phyloP scores from a whole-genome alignment of 2,329 filamentous ascomycete species.

The Epichloe uncinata region DNA sequence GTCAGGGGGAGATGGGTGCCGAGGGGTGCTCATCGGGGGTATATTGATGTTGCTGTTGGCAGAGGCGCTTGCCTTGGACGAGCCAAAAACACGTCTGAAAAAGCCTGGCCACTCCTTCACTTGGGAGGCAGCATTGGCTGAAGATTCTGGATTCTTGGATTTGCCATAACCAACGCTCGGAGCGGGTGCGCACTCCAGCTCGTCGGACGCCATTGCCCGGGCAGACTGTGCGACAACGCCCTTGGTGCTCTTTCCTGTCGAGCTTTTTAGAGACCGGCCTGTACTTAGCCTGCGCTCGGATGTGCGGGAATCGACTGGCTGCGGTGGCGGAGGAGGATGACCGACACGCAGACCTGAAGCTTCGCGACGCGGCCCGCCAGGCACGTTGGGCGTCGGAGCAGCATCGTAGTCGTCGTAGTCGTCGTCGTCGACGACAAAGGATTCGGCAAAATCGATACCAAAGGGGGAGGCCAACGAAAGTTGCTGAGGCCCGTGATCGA shows the following conservation, averaged over 20 bases:
- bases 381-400: conserved; percentile 75
- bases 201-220: conserved; percentile 19
- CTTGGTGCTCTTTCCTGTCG: conserved; percentile 21
- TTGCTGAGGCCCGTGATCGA: conserved; percentile 45
- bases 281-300: conserved; percentile 44
- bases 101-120: conserved; percentile 69
- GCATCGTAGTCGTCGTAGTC: conserved; percentile 57
- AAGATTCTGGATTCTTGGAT: conserved; percentile 38
- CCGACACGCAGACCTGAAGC: conserved; percentile 19
- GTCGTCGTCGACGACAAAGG: conserved; percentile 37
- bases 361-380: conserved; percentile 56
- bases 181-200: conserved; percentile 41
- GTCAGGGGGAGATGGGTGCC: conserved; percentile 20
- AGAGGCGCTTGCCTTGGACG: conserved; percentile 38
- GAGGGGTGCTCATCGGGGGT: conserved; percentile 1
- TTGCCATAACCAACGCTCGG: conserved; percentile 47
- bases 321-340: conserved; percentile 25
- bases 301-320: conserved; percentile 24
- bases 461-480: conserved; percentile 22
- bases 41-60: background rate
- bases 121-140: conserved; percentile 27
- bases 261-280: conserved; percentile 39
- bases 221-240: conserved; percentile 9
- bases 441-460: conserved; percentile 36
- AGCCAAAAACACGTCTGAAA: conserved; percentile 84